Evolutionary conservation across 2,329 filamentous ascomycete species (phyloP), one percentile per base, ranked within the genome.

Genomic region (Aspergillus persii): DNA sequence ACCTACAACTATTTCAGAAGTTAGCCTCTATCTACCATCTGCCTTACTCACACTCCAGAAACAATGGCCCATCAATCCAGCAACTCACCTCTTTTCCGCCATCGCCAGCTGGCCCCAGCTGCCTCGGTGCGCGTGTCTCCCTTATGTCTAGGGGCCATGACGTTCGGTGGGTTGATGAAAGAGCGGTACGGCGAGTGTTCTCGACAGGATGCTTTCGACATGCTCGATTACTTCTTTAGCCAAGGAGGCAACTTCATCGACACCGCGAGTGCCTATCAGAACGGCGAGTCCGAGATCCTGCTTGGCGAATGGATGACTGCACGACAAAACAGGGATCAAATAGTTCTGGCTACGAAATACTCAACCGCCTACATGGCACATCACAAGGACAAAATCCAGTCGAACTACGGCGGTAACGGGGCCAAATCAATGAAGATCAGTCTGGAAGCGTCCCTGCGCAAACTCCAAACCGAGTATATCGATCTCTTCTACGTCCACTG

Each of bases 271-370:
- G 74, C 70, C 61, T 82, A 82, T 66, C 79, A 81, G 55, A 64
- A 73, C 39, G 79, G 77, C 52, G 73, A 83, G 59, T 79, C 75
- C 3, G 81, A 84, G 64, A 64, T 49, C 0, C 80, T 76, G 76
- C 70, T 83, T 15, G 81, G 81, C 33, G 81, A 83, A 59, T 84
- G 81, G 82, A 76, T 84, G 71, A 67, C 72, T 4, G 51, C 68
- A 31, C 76, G 77, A 50, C 68, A 73, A 9, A 75, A 75, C 49
- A 78, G 81, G 8, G 79, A 83, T 63, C 68, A 83, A 63, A 79
- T 85, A 50, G 79, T 85, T 33, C 65, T 86, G 23, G 81, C 83
- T 0, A 85, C 83, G 18, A 85, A 85, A 63, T 86, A 79, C 69
- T 80, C 80, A 0, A 74, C 71, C 0, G 59, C 61, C 55, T 80